These are phyloP conservation scores for Lepidium africanum DNA, from an alignment of 345 rosid species.

Conservation along the genomic window DNA sequence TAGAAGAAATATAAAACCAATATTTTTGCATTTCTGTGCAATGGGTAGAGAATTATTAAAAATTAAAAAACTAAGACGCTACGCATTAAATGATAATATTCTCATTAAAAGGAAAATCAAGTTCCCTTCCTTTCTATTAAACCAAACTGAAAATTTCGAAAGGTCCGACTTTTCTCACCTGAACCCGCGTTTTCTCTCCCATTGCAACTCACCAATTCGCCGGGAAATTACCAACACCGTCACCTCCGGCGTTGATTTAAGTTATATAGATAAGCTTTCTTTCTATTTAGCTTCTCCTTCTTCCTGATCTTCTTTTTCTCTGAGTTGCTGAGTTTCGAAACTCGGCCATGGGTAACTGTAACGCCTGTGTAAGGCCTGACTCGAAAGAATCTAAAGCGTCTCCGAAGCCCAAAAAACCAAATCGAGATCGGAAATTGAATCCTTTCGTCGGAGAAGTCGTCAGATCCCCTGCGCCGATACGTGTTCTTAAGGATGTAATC, in stretches of 20 bases:
- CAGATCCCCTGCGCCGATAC: constrained; percentile 49
- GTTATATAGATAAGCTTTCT: neutral
- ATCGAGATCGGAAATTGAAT: constrained; percentile 39
- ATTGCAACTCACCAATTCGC: neutral
- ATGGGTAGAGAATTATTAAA: too few relatives aligned
- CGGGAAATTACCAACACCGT: neutral
- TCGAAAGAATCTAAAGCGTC: constrained; percentile 27
- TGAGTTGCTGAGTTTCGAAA: neutral
- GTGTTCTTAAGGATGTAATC: constrained; percentile 66
- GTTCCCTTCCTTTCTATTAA: neutral
- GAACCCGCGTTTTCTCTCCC: constrained; percentile 60
- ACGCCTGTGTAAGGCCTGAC: constrained; percentile 67
- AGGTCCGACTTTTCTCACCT: constrained; percentile 30
- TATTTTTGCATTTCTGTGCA: too few relatives aligned
- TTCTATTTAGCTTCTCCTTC: neutral
- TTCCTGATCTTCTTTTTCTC: neutral
- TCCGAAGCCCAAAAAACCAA: constrained; percentile 28
- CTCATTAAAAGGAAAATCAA: neutral
- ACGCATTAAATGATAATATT: constrained; percentile 5
- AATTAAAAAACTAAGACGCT: too few relatives aligned
- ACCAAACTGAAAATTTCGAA: constrained; percentile 28
- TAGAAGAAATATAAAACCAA: too few relatives aligned
- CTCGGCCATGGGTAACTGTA: constrained; percentile 82
- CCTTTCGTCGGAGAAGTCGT: constrained; percentile 43
- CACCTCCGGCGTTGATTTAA: neutral